Evolutionary conservation across 2,329 filamentous ascomycete species (phyloP), one percentile per base, ranked within the genome.

Genomic region (Diaporthe nobilis): DNA sequence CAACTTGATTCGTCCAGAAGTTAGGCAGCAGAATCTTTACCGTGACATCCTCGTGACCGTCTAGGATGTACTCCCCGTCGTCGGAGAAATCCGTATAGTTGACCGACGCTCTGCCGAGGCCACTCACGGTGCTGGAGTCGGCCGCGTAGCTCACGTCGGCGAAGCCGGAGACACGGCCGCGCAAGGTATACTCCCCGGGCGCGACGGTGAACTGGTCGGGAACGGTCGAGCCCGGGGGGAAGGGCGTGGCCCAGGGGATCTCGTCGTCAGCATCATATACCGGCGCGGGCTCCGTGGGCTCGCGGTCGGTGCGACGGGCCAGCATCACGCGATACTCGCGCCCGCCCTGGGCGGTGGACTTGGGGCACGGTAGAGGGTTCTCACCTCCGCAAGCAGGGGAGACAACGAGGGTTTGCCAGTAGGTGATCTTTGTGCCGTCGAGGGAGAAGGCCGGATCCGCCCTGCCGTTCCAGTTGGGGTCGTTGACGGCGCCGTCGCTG

Each of bases 401-500:
- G 1, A 83, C 77, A 0, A 83, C 82, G 9, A 86, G 78, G 4
- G 79, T 80, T 77, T 89, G 85, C 79, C 80, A 87, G 76, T 85
- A 89, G 0, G 83, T 84, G 49, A 88, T 83, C 2, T 80, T 78
- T 0, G 86, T 88, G 7, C 84, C 83, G 76, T 88, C 87, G 1
- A 78, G 81, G 2, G 84, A 85, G 55, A 81, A 86, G 1, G 79
- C 80, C 3, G 86, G 87, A 77, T 88, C 87, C 7, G 87, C 87
- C 15, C 81, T 79, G 5, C 81, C 87, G 77, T 88, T 88, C 87
- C 87, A 88, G 37, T 87, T 82, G 0, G 86, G 84, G 72, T 88
- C 86, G 72, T 86, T 85, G n/a, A 85, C 75, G 71, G 79, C 83
- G 1, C 85, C 85, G 22, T 77, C 76, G 37, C 77, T 82, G 4